Percentiles rank a stretch among this genome's conserved stretches.
These are phyloP conservation scores for Elongisporangium senticosum DNA, from an alignment of 352 stramenopile genomes.

Conservation along the genomic window DNA sequence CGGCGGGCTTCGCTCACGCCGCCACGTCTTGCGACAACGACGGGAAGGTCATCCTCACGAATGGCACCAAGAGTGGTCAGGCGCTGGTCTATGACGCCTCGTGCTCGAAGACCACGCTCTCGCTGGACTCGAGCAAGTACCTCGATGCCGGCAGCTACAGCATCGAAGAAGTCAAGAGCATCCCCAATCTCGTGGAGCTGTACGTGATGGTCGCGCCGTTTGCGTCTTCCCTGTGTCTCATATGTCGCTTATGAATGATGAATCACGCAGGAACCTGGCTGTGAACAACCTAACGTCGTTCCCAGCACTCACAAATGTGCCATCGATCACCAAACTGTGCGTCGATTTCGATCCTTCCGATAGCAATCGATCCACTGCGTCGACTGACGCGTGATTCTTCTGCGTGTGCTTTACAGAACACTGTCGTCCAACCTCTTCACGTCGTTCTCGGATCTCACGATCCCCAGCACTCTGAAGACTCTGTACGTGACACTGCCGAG, in stretches of 20 bases:
- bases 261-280: constrained; percentile 24
- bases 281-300: constrained; percentile 49
- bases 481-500: constrained; percentile 20
- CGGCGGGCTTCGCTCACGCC: constrained; percentile 4
- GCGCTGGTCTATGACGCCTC: constrained; percentile 29
- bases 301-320: constrained; percentile 16
- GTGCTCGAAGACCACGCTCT: constrained; percentile 26
- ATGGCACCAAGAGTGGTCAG: constrained; percentile 18
- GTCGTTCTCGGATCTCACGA: constrained; percentile 30
- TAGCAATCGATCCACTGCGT: not conserved
- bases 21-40: constrained; percentile 23
- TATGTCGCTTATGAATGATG: constrained; percentile 10
- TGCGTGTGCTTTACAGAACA: constrained; percentile 20
- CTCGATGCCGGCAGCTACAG: constrained; percentile 30
- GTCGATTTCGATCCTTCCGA: constrained; percentile 9
- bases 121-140: constrained; percentile 24
- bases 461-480: constrained; percentile 30
- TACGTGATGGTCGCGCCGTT: constrained; percentile 15
- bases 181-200: constrained; percentile 40
- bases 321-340: constrained; percentile 29
- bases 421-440: constrained; percentile 44
- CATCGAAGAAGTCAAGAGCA: constrained; percentile 46
- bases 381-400: not conserved
- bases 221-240: not conserved
- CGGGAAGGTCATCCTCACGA: constrained; percentile 34